A percentile compares a stretch with the other conserved stretches of the same genome.
Conservation (phyloP, 2,329 filamentous ascomycete genomes). For the Xylariaceae sp. region DNA sequence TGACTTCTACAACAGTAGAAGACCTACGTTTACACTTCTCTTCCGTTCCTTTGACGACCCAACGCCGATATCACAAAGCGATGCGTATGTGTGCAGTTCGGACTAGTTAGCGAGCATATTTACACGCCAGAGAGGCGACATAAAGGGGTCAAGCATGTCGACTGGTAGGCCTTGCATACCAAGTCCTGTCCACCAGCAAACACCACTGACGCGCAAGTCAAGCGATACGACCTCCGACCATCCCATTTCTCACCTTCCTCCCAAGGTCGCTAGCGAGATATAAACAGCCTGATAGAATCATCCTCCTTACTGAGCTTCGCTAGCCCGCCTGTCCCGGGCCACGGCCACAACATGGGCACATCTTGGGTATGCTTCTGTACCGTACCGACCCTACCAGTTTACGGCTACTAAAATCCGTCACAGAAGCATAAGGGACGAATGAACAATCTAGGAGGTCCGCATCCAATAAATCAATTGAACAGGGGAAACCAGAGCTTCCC, state of each 20-base stretch:
- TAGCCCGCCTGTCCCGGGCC: slow-evolving; percentile 1
- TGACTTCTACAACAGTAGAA: slow-evolving; percentile 3
- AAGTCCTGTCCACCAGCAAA: neutral
- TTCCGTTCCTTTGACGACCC: slow-evolving; percentile 1
- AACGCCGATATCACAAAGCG: slow-evolving; percentile 13
- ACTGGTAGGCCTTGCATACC: slow-evolving; percentile 18
- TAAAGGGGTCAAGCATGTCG: slow-evolving; percentile 28
- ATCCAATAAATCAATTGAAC: slow-evolving; percentile 30
- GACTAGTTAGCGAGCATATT: slow-evolving; percentile 12
- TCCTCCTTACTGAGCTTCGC: slow-evolving; percentile 6
- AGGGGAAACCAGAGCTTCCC: slow-evolving; percentile 15
- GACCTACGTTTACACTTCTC: neutral
- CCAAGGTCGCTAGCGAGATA: slow-evolving; percentile 25
- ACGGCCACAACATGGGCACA: slow-evolving; percentile 21
- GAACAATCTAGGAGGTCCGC: slow-evolving; percentile 11
- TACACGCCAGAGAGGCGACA: slow-evolving; percentile 15
- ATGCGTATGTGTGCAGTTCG: slow-evolving; percentile 18
- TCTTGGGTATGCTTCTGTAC: slow-evolving; percentile 5
- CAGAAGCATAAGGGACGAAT: slow-evolving; percentile 4
- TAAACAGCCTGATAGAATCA: slow-evolving; percentile 6
- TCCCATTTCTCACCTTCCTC: slow-evolving; percentile 23
- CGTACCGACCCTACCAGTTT: neutral
- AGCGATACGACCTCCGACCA: slow-evolving; percentile 13
- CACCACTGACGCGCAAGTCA: slow-evolving; percentile 8
- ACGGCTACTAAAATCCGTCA: slow-evolving; percentile 5